Conservation (phyloP, 1,139 yeast genomes). For the Sugiyamaella neomexicana region DNA sequence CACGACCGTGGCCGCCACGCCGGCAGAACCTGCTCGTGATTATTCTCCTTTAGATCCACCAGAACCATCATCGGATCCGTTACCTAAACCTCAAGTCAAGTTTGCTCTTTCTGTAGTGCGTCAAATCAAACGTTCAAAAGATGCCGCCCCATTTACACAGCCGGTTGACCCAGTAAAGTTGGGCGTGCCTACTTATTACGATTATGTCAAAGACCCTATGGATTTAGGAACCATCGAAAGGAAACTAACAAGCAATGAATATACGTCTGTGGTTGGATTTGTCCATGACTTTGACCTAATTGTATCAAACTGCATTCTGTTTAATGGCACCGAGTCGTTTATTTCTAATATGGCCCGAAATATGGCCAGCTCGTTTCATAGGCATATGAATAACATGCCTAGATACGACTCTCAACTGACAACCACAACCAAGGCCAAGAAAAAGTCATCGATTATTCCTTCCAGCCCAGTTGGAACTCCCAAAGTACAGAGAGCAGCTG, state of each 20-base stretch:
- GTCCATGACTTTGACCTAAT: slow-evolving; percentile 80
- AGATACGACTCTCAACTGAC: slow-evolving; percentile 59
- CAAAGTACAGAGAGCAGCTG: slow-evolving; percentile 34
- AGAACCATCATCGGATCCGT: slow-evolving; percentile 48
- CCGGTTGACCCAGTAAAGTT: slow-evolving; percentile 91
- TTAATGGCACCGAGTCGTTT: slow-evolving; percentile 81
- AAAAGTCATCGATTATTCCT: slow-evolving; percentile 32
- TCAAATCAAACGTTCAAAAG: slow-evolving; percentile 85
- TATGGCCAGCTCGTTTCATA: slow-evolving; percentile 88
- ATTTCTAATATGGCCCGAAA: slow-evolving; percentile 90
- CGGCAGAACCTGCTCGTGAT: slow-evolving; percentile 27
- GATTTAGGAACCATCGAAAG: slow-evolving; percentile 88
- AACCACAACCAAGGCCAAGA: slow-evolving; percentile 37
- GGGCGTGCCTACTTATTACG: slow-evolving; percentile 88
- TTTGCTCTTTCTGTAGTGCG: slow-evolving; percentile 48
- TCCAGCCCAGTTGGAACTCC: slow-evolving; percentile 31
- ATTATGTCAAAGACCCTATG: slow-evolving; percentile 86
- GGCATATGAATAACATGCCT: slow-evolving; percentile 91
- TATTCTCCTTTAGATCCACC: slow-evolving; percentile 33
- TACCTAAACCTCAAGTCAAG: slow-evolving; percentile 83
- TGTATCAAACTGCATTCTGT: slow-evolving; percentile 76
- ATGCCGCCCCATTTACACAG: slow-evolving; percentile 82
- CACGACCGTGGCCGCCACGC: too few relatives aligned
- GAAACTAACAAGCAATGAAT: slow-evolving; percentile 68
- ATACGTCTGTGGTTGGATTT: slow-evolving; percentile 66